phyloP scores from a whole-genome alignment of 306 rosid genomes.

The Alnus glutinosa region DNA sequence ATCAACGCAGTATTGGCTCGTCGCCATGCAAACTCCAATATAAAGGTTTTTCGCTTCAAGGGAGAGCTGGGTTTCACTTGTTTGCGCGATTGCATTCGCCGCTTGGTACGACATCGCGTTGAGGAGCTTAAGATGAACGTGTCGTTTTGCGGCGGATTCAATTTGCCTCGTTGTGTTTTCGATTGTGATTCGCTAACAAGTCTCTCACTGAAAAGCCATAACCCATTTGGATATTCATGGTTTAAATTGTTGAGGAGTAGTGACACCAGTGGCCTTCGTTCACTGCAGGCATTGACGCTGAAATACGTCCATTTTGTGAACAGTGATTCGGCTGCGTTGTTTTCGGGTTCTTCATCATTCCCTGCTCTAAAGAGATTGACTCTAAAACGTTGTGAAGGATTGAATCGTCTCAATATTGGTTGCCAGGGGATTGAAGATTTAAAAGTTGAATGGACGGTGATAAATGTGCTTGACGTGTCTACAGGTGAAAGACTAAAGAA shows the following conservation, averaged over 20 bases:
- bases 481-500: neutral
- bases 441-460: neutral
- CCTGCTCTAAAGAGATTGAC: neutral
- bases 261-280: neutral
- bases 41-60: constrained; percentile 3
- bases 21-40: neutral
- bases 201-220: neutral
- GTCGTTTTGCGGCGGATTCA: neutral
- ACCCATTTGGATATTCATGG: too few species aligned
- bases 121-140: constrained; percentile 1
- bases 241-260: too few species aligned
- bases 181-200: neutral
- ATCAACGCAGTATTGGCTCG: neutral
- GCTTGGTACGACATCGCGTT: neutral
- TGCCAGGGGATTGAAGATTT: neutral
- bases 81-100: neutral
- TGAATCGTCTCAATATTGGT: neutral
- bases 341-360: neutral
- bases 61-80: neutral
- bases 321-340: neutral
- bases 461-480: neutral
- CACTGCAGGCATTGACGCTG: neutral
- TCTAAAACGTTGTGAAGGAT: neutral
- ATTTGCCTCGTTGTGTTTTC: neutral
- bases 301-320: neutral